Evolutionary conservation across 495 filamentous ascomycete genomes (phyloP).

Genomic region (Xylaria castorea): DNA sequence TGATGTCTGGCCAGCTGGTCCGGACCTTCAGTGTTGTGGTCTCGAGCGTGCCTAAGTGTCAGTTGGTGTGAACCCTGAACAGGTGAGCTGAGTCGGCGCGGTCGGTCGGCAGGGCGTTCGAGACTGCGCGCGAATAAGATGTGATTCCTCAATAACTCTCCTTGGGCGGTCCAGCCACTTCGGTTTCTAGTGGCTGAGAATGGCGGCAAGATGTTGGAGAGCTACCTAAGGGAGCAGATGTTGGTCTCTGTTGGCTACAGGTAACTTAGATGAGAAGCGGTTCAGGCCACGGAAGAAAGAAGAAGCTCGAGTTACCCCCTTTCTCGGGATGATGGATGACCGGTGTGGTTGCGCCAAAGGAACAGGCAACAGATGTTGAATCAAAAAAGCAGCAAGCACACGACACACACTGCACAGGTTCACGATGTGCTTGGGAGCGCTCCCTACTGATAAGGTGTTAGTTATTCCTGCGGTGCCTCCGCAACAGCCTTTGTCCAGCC

Average conservation of each 20-base stretch:
- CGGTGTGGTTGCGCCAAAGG: neutral
- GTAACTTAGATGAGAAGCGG: neutral
- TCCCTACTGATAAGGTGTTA: constrained; percentile 26
- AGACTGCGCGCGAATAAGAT: neutral
- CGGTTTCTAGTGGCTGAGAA: constrained; percentile 12
- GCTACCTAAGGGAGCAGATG: neutral
- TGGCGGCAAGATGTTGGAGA: neutral
- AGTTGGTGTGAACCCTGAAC: neutral
- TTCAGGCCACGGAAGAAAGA: neutral
- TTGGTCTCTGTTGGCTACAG: neutral
- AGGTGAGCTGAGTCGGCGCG: neutral
- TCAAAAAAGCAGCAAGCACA: constrained; percentile 5
- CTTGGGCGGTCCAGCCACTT: constrained; percentile 3
- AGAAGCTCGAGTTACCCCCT: neutral
- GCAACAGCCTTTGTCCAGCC: neutral
- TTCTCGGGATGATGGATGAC: constrained; percentile 5
- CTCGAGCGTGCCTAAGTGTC: neutral
- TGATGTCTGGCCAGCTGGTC: neutral
- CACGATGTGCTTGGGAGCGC: constrained; percentile 25
- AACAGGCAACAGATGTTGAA: neutral
- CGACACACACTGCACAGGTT: constrained; percentile 24
- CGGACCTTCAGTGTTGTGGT: neutral
- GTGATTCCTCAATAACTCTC: neutral
- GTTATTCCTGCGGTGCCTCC: constrained; percentile 16
- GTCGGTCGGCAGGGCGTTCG: constrained; percentile 2